Percentiles rank a stretch among this genome's conserved stretches.
Conservation (phyloP, 2,329 filamentous ascomycete species). For the Cryphonectria japonica region DNA sequence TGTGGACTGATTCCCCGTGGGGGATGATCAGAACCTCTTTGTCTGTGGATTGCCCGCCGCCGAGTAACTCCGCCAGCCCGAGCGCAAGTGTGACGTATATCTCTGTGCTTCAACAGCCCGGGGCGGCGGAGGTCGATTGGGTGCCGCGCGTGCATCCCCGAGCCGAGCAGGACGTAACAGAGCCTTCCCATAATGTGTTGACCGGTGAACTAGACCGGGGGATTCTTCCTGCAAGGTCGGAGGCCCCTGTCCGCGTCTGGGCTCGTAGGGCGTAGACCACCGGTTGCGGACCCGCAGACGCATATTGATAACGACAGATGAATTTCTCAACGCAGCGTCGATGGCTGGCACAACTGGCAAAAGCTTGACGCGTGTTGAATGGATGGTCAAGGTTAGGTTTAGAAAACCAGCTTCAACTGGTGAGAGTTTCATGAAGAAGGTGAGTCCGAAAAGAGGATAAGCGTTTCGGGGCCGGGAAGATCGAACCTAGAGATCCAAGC, state of each 20-base stretch:
- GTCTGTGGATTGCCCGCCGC: neutral
- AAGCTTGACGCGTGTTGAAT: neutral
- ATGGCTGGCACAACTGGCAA: neutral
- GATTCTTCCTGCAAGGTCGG: neutral
- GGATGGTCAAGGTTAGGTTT: neutral
- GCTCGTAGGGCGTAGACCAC: neutral
- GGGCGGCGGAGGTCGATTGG: neutral
- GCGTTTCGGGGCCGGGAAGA: neutral
- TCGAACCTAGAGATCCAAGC: neutral
- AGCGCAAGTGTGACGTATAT: neutral
- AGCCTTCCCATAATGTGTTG: neutral
- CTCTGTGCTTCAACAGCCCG: neutral
- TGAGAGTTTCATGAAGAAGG: neutral
- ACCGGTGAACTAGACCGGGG: conserved; percentile 5
- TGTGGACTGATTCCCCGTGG: neutral
- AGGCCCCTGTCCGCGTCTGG: neutral
- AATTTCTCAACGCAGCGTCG: neutral
- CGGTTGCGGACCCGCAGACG: neutral
- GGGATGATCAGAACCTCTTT: neutral
- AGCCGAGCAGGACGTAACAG: neutral
- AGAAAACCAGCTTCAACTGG: neutral
- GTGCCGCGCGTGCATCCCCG: neutral
- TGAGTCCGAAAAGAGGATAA: neutral
- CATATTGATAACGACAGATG: neutral
- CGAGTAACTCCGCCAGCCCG: neutral